A percentile compares a stretch with the other conserved stretches of the same genome.
Evolutionary conservation across 116 monocot genomes (phyloP).

Genomic region (Phalaenopsis hybrid): DNA sequence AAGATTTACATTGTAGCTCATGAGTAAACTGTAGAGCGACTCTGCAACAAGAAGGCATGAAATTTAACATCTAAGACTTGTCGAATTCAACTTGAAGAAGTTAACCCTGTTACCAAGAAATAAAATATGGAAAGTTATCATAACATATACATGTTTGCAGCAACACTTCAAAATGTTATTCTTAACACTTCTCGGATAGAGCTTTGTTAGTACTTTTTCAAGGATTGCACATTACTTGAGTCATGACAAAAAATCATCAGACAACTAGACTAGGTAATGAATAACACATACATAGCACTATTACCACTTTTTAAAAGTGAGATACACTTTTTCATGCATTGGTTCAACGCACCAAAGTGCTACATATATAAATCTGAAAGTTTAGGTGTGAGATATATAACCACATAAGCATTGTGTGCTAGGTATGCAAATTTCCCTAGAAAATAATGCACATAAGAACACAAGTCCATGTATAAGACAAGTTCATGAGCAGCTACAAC

Average conservation of each 20-base stretch:
- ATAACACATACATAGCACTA: not conserved
- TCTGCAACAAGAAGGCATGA: conserved; percentile 28
- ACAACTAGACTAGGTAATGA: not conserved
- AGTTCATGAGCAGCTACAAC: too few relatives aligned
- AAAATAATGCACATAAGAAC: too few relatives aligned
- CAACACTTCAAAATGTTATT: not conserved
- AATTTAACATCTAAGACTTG: not conserved
- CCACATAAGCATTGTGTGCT: too few relatives aligned
- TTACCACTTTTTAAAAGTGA: too few relatives aligned
- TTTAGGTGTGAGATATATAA: too few relatives aligned
- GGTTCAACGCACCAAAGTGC: too few relatives aligned
- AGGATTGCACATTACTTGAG: not conserved
- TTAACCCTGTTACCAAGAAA: not conserved
- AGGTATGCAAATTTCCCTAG: too few relatives aligned
- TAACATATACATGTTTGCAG: not conserved
- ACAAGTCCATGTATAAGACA: too few relatives aligned
- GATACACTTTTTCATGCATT: too few relatives aligned
- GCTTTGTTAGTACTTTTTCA: not conserved
- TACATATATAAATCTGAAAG: too few relatives aligned
- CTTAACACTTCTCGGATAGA: not conserved
- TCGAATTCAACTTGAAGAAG: not conserved
- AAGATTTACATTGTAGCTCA: conserved; percentile 82
- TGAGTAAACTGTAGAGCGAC: conserved; percentile 84
- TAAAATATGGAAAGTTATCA: not conserved
- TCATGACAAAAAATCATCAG: not conserved